phyloP scores from a whole-genome alignment of 345 rosid genomes.

The Rhizophora mangle region DNA sequence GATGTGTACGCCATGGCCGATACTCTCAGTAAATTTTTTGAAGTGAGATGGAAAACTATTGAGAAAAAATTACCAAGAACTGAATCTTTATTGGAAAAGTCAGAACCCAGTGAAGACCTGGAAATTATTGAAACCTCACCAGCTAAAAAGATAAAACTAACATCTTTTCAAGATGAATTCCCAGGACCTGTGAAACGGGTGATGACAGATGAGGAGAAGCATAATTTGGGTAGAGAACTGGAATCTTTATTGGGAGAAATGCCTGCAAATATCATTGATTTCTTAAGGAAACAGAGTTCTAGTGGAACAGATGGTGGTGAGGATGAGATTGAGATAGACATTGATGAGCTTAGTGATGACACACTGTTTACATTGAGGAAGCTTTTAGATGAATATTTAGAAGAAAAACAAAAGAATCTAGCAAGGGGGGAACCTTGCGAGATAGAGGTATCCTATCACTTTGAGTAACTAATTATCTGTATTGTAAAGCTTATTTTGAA shows the following conservation, averaged over 20 bases:
- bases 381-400: constrained; percentile 30
- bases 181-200: constrained; percentile 18
- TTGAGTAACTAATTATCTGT: background rate
- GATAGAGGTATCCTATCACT: constrained; percentile 23
- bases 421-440: constrained; percentile 28
- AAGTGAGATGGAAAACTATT: constrained; percentile 32
- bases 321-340: constrained; percentile 35
- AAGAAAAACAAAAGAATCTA: constrained; percentile 22
- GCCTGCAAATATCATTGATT: constrained; percentile 29
- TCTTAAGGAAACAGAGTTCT: constrained; percentile 22
- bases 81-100: constrained; percentile 2
- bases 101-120: constrained; percentile 7
- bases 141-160: constrained; percentile 22
- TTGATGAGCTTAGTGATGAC: constrained; percentile 30
- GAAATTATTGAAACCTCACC: constrained; percentile 14
- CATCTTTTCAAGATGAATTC: constrained; percentile 13
- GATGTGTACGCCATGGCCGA: constrained; percentile 52
- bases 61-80: constrained; percentile 27
- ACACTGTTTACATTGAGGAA: constrained; percentile 23
- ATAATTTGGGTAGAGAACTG: constrained; percentile 14
- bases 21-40: constrained; percentile 26
- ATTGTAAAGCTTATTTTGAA: background rate
- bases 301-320: constrained; percentile 22
- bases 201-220: constrained; percentile 20
- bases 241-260: constrained; percentile 26